Conservation (phyloP, 495 filamentous ascomycete species). For the Xylaria flabelliformis region DNA sequence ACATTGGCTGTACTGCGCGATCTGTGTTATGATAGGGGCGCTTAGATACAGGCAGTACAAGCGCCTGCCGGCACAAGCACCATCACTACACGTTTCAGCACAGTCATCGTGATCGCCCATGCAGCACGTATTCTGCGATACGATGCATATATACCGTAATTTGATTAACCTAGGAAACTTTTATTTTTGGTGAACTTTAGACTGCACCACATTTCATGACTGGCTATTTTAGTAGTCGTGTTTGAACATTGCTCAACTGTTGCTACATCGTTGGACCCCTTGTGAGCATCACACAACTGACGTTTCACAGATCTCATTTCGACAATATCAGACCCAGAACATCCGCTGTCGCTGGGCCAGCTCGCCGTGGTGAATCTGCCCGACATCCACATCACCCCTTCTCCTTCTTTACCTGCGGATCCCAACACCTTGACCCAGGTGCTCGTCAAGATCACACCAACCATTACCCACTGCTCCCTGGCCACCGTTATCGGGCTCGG, state of each 20-base stretch:
- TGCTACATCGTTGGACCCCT: background rate
- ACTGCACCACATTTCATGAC: background rate
- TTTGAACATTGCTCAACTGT: background rate
- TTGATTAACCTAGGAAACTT: background rate
- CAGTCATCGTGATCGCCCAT: background rate
- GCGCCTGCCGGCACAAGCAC: background rate
- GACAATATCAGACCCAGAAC: conserved; percentile 93
- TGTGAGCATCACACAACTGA: conserved; percentile 43
- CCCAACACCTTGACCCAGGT: conserved; percentile 57
- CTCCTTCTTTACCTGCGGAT: conserved; percentile 60
- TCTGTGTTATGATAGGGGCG: conserved; percentile 12
- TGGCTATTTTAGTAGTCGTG: background rate
- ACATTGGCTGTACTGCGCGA: background rate
- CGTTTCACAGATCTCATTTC: conserved; percentile 81
- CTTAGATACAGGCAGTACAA: background rate
- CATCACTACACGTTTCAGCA: conserved; percentile 4
- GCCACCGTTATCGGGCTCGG: conserved; percentile 97
- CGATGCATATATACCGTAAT: background rate
- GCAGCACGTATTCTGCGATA: background rate
- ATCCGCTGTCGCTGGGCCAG: conserved; percentile 90
- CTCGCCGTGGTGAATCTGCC: conserved; percentile 92
- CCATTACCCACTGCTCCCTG: conserved; percentile 93
- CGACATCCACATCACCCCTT: conserved; percentile 80
- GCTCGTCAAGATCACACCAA: conserved; percentile 85
- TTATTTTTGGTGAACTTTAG: conserved; percentile 9